Percentiles rank a stretch among this genome's conserved stretches.
These are phyloP conservation scores for Bathelium albidoporum DNA, from an alignment of 495 filamentous ascomycete genomes.

Conservation along the genomic window DNA sequence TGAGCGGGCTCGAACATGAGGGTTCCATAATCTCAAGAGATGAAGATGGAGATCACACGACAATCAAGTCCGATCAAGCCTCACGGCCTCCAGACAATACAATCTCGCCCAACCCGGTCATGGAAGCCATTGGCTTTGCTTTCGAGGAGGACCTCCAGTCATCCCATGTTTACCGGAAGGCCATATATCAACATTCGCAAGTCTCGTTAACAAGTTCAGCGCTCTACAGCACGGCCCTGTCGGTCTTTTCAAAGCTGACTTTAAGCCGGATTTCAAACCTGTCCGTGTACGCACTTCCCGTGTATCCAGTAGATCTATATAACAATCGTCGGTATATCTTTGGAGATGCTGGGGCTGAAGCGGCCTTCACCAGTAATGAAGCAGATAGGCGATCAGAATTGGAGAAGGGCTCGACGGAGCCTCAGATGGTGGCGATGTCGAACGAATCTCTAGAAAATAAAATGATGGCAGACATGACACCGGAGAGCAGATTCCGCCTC, in stretches of 20 bases:
- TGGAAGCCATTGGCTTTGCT: background rate
- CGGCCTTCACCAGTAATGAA: background rate
- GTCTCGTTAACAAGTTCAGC: background rate
- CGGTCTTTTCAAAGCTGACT: background rate
- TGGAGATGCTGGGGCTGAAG: background rate
- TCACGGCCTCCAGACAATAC: background rate
- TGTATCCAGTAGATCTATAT: background rate
- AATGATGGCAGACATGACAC: no score
- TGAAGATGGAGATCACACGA: background rate
- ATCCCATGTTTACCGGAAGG: background rate
- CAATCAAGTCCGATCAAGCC: background rate
- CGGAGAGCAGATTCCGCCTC: no score
- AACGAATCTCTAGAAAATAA: no score
- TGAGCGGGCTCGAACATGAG: background rate
- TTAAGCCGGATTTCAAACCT: background rate
- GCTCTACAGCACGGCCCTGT: background rate
- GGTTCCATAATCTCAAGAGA: background rate
- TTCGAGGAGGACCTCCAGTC: background rate
- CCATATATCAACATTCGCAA: background rate
- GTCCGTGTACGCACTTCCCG: background rate
- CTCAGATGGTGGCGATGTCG: no score
- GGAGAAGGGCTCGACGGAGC: no score
- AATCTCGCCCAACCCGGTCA: background rate
- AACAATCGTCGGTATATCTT: background rate
- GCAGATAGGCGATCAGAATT: slow-evolving; percentile 26